These are phyloP conservation scores for Curvularia verruculosa DNA, from an alignment of 2,329 filamentous ascomycete species.

Conservation along the genomic window DNA sequence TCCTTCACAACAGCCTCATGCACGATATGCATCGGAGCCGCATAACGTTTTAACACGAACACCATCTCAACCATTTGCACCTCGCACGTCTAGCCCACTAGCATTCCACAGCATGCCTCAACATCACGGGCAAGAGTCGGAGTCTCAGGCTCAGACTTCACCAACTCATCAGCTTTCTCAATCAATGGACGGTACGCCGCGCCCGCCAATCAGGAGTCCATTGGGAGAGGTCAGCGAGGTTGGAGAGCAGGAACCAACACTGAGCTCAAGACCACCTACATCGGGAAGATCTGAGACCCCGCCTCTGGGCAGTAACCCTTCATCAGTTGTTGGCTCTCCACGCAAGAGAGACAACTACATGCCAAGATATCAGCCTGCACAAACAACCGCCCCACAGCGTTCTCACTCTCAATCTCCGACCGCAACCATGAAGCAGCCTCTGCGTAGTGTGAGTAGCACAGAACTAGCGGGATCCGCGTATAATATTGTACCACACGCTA, in stretches of 20 bases:
- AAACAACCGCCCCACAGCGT: constrained; percentile 40
- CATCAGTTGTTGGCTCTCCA: constrained; percentile 50
- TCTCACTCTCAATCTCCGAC: constrained; percentile 66
- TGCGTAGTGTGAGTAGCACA: constrained; percentile 46
- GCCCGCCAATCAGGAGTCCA: constrained; percentile 35
- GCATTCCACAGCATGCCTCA: constrained; percentile 56
- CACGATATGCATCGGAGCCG: constrained; percentile 49
- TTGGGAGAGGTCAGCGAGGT: constrained; percentile 45
- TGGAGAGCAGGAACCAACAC: constrained; percentile 33
- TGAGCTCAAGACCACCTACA: constrained; percentile 26
- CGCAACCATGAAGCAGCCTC: constrained; percentile 58
- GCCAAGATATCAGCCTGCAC: constrained; percentile 57
- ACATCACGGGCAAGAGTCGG: constrained; percentile 28
- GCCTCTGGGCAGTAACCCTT: constrained; percentile 39
- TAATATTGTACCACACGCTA: constrained; percentile 52
- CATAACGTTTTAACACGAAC: constrained; percentile 40
- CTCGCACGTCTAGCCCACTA: constrained; percentile 68
- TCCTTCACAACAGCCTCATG: constrained; percentile 43
- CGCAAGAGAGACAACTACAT: constrained; percentile 48
- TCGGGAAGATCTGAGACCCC: constrained; percentile 42
- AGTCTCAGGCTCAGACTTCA: constrained; percentile 14
- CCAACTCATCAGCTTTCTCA: constrained; percentile 37
- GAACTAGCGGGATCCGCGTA: constrained; percentile 63
- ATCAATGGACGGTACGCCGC: constrained; percentile 35
- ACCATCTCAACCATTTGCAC: constrained; percentile 62